Percentiles rank a stretch among this genome's conserved stretches.
Conservation (phyloP, 192 early-diverging fungal genomes). For the Chytriomyces hyalinus region DNA sequence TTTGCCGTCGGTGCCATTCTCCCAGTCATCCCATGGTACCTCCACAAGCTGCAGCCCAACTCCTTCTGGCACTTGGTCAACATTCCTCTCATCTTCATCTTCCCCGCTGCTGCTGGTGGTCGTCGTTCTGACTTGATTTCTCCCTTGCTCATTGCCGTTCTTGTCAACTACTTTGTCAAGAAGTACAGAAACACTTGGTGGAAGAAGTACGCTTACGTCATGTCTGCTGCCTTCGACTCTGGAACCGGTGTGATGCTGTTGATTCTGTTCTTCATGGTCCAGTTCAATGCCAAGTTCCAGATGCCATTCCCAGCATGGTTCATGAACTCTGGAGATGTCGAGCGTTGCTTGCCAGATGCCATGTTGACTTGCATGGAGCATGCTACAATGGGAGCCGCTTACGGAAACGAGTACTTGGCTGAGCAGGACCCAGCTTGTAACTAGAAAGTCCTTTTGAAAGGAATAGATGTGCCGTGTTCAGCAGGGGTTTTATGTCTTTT, state of each 20-base stretch:
- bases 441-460: too few relatives aligned
- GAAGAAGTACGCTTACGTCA: conserved; percentile 69
- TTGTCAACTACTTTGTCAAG: conserved; percentile 10
- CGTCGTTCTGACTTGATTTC: not conserved
- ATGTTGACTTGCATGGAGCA: not conserved
- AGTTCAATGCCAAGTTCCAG: too few relatives aligned
- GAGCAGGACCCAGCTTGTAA: too few relatives aligned
- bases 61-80: conserved; percentile 38
- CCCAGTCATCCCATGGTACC: conserved; percentile 38
- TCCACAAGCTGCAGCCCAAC: conserved; percentile 39
- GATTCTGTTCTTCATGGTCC: conserved; percentile 9
- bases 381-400: not conserved
- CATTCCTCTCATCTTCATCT: conserved; percentile 13
- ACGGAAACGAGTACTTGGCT: too few relatives aligned
- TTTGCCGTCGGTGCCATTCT: conserved; percentile 35
- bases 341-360: too few relatives aligned
- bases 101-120: not conserved
- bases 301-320: too few relatives aligned
- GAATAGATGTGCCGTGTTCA: too few relatives aligned
- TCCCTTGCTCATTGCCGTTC: not conserved
- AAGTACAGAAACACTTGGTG: conserved; percentile 51
- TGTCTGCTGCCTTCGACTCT: conserved; percentile 63
- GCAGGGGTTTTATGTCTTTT: too few relatives aligned
- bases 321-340: too few relatives aligned
- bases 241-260: conserved; percentile 50